Base-by-base conservation (phyloP, 2,329 filamentous ascomycete genomes). In the Pseudocercospora pini-densiflorae region DNA sequence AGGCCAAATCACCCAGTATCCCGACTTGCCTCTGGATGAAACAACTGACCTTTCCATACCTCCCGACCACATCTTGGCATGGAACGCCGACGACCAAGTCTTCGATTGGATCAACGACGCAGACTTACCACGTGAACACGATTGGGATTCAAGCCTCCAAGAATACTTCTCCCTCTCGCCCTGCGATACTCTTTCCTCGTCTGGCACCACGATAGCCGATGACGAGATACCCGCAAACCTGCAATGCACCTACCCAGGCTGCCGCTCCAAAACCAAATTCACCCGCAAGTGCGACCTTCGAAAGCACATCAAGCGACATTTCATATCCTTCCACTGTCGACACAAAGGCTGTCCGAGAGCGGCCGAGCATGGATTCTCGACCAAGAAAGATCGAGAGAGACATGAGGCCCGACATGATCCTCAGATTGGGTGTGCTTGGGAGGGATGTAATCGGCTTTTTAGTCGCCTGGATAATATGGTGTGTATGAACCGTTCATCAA, bases 231-330 rank as follows among this genome's bases (percentile, higher is more conserved):
- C 31, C 4, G 31, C 31, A 10, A 21, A 36, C 24, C 53, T 57
- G 8, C 53, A 57, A 57, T 21, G 19, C 53, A n/a, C 51, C 51
- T 33, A 55, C 7, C 51, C 51, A 8, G 16, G 24, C 51, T 55
- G 23, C 51, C 23, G 51, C 10, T 55, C 51, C 51, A n/a, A 24
- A 7, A 55, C 51, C 51, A 55, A 6, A n/a, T 57, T 57, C 77
- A 21, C 53, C 24, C 53, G 31, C 9, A 24, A 57, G 33, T 57
- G 31, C 24, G 14, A 57, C 24, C 45, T 49, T 6, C 45, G 45
- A 14, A 49, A 49, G 16, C 45, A 49, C 23, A 10, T 49, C 45
- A 49, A 23, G 24, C 45, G 45, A 21, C 51, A 54, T 12, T 54
- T 29, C 51, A 54, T 29, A 9, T 8, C 51, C 2, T 54, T 54